Conservation (phyloP, 78 protist genomes). For the Dictyostelium brefeldianum region DNA sequence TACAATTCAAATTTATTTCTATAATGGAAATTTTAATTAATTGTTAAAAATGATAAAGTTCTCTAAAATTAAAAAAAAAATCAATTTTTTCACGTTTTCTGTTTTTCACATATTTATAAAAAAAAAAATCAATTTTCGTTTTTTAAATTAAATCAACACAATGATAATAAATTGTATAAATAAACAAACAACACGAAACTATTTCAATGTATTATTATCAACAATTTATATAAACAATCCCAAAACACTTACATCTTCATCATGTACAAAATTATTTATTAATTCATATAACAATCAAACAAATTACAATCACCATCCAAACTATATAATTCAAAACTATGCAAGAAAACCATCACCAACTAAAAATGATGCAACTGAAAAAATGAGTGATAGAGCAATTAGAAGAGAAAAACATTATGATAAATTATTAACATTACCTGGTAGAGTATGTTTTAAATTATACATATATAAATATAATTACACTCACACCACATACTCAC, state of each 20-base stretch:
- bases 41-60: too few relatives aligned
- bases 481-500: too few relatives aligned
- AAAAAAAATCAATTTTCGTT: too few relatives aligned
- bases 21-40: too few relatives aligned
- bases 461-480: background rate
- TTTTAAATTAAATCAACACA: background rate
- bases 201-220: background rate
- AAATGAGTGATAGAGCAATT: background rate
- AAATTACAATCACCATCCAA: too few relatives aligned
- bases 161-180: background rate
- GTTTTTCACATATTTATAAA: too few relatives aligned
- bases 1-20: too few relatives aligned
- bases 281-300: background rate
- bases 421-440: conserved; percentile 58
- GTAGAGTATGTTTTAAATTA: conserved; percentile 5
- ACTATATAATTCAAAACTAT: background rate
- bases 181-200: background rate
- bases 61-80: too few relatives aligned
- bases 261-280: background rate
- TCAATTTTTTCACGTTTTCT: too few relatives aligned
- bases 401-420: conserved; percentile 5
- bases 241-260: background rate
- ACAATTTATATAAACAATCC: background rate
- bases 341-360: background rate
- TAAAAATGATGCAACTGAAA: background rate